Conservation (phyloP, 352 stramenopile genomes). For the Phytophthora sansomeana region DNA sequence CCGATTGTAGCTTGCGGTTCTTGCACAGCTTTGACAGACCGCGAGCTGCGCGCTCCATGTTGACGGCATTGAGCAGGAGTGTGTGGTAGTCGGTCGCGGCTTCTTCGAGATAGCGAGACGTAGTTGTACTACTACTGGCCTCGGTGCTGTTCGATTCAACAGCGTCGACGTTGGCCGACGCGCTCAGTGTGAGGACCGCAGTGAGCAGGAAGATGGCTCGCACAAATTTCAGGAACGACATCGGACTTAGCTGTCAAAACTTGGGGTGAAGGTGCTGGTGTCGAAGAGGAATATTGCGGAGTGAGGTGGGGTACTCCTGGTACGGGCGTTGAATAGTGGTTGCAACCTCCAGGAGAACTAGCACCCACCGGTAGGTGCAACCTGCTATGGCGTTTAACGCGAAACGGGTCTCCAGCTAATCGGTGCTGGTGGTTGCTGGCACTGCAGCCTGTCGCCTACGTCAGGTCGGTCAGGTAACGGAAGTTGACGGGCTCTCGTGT, state of each 20-base stretch:
- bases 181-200: constrained; percentile 12
- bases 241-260: constrained; percentile 4
- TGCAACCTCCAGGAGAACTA: constrained; percentile 12
- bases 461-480: constrained; percentile 9
- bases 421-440: constrained; percentile 1
- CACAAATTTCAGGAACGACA: constrained; percentile 23
- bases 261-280: constrained; percentile 4
- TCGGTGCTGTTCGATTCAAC: constrained; percentile 3
- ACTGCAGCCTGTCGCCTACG: constrained; percentile 7
- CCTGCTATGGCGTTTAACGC: constrained; percentile 9
- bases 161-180: constrained; percentile 7
- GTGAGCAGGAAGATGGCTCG: constrained; percentile 13
- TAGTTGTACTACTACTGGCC: not conserved
- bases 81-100: constrained; percentile 26
- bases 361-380: not conserved
- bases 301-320: constrained; percentile 10
- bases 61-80: constrained; percentile 55
- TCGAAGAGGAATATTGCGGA: constrained; percentile 26
- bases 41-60: constrained; percentile 47
- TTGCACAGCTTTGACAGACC: constrained; percentile 47
- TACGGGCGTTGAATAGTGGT: not conserved
- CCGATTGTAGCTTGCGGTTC: constrained; percentile 46
- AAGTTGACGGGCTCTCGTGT: not conserved
- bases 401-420: constrained; percentile 7
- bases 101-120: constrained; percentile 13